Base-by-base conservation (phyloP, 2,329 filamentous ascomycete genomes). In the Neobulgaria alba region DNA sequence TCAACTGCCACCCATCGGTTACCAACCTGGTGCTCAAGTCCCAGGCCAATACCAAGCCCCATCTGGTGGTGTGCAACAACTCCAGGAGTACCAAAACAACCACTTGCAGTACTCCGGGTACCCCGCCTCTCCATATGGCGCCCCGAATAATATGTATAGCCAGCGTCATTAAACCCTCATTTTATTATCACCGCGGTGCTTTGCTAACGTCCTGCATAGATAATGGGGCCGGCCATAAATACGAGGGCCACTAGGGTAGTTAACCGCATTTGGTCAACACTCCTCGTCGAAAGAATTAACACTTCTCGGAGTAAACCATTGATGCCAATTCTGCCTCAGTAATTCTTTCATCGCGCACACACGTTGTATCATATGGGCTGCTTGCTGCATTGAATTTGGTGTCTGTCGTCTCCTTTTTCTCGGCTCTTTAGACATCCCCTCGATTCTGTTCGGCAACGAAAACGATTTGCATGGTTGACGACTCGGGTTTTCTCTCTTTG, bases 1-100 rank as follows among this genome's bases (percentile, higher is more conserved):
- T 42, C 83, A 86, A 56, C 67, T 88, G 20, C 84, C 84, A 33
- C 83, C 84, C 2, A 85, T 88, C 56, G 80, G 79, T 10, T 89
- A 87, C 55, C 76, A 82, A 56, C 68, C 76, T 20, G 67, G 72
- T 35, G 65, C 67, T 40, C 69, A 73, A 52, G 67, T 71, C 16
- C 67, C 70, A 59, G 69, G 62, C 43, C 78, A 82, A 54, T 87
- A 87, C 55, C 73, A 79, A 30, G 71, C 47, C n/a, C 76, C 79
- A 12, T 71, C 75, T 1, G 67, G 65, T 2, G 66, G 66, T 17
- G 72, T 77, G 16, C 69, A 72, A 49, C 71, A 74, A 53, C 62
- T 79, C 3, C 63, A 72, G 8, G 75, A 80, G 41, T 81, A 81
- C 54, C 63, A 63, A 38, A 66, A 63, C 40, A 66, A 64, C 48